Percentiles rank a stretch among this genome's conserved stretches.
These are phyloP conservation scores for Penicillium silybi DNA, from an alignment of 495 filamentous ascomycete species.

Conservation along the genomic window DNA sequence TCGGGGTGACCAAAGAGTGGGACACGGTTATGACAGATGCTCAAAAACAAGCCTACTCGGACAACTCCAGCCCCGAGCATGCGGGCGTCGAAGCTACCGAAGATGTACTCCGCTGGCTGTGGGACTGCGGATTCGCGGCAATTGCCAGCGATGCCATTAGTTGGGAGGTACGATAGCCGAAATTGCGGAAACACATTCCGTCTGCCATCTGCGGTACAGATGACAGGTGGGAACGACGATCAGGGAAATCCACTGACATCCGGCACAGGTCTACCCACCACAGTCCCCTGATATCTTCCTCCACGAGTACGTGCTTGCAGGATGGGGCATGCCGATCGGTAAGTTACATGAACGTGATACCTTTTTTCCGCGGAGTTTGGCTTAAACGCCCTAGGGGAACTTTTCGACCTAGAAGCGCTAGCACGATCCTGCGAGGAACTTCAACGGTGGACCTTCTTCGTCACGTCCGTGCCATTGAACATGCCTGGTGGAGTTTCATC, in stretches of 20 bases:
- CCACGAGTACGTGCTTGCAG: conserved; percentile 51
- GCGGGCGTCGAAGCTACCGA: conserved; percentile 43
- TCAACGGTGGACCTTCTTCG: conserved; percentile 51
- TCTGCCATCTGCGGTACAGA: background rate
- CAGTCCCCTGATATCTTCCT: conserved; percentile 33
- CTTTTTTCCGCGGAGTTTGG: background rate
- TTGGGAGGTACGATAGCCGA: conserved; percentile 35
- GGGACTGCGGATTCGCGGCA: conserved; percentile 47
- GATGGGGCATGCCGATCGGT: conserved; percentile 58
- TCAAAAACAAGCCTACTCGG: conserved; percentile 29
- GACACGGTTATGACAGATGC: conserved; percentile 33
- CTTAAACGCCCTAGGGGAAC: conserved; percentile 33
- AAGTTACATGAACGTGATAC: conserved; percentile 2
- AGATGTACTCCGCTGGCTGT: conserved; percentile 43
- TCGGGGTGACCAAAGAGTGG: conserved; percentile 44
- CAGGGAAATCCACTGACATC: conserved; percentile 5
- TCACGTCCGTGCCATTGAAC: conserved; percentile 51
- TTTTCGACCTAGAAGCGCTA: conserved; percentile 53
- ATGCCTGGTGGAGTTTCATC: conserved; percentile 49
- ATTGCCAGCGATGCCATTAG: conserved; percentile 47
- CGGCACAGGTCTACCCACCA: conserved; percentile 28
- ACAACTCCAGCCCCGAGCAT: conserved; percentile 22
- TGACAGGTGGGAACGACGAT: background rate
- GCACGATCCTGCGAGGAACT: conserved; percentile 38
- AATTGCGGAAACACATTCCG: background rate